Evolutionary conservation across 441 rosid genomes (phyloP).

Genomic region (Hura crepitans): DNA sequence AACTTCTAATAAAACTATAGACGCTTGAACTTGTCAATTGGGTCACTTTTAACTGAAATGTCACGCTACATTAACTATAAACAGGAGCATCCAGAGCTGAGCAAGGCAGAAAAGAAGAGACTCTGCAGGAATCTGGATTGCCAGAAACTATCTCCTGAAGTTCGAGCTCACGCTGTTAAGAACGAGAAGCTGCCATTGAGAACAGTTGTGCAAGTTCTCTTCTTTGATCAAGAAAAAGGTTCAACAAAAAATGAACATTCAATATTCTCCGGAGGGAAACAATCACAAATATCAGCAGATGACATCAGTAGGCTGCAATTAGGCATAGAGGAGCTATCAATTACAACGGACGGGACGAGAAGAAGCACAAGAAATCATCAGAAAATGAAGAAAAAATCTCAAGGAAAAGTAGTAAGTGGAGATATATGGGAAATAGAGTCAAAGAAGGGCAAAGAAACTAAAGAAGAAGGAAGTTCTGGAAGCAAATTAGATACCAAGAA

Average conservation of each 20-base stretch:
- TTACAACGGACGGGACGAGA: conserved; percentile 17
- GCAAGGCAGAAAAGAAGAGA: conserved; percentile 73
- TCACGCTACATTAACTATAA: too few species aligned
- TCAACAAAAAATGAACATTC: conserved; percentile 33
- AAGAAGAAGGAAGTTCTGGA: conserved; percentile 34
- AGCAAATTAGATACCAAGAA: conserved; percentile 29
- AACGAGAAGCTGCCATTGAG: conserved; percentile 89
- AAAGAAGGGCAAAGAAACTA: conserved; percentile 35
- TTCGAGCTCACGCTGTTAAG: conserved; percentile 88
- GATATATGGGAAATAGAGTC: conserved; percentile 31
- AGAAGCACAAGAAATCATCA: conserved; percentile 28
- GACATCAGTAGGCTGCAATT: conserved; percentile 37
- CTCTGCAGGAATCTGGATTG: conserved; percentile 83
- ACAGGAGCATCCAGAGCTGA: conserved; percentile 82
- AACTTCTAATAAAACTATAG: too few species aligned
- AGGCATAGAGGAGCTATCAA: conserved; percentile 25
- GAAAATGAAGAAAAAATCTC: conserved; percentile 26
- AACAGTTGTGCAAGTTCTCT: conserved; percentile 91
- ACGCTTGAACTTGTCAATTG: too few species aligned
- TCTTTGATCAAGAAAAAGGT: conserved; percentile 78
- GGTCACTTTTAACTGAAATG: too few species aligned
- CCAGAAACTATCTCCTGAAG: conserved; percentile 78
- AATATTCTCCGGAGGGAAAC: conserved; percentile 36
- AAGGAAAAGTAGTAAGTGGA: conserved; percentile 20
- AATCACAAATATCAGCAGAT: conserved; percentile 22